Conservation (phyloP, 306 rosid genomes). For the Trichosanthes cucumerina region DNA sequence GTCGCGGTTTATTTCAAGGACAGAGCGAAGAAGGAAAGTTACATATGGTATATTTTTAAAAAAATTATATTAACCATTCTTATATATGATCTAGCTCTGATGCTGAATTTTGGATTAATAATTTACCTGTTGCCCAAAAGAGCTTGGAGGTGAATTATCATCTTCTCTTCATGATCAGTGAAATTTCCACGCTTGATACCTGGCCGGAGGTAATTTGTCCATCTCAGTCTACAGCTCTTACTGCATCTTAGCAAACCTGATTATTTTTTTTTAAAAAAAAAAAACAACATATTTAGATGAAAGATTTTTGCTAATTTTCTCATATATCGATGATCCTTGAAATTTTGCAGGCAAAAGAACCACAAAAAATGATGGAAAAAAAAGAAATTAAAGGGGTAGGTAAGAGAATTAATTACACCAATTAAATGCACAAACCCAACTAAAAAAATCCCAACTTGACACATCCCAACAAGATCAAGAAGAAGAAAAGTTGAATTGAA, state of each 20-base stretch:
- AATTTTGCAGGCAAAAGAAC: too few relatives aligned
- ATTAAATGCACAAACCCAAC: conserved; percentile 11
- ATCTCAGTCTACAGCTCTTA: conserved; percentile 58
- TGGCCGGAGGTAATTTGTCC: conserved; percentile 67
- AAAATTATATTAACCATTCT: too few relatives aligned
- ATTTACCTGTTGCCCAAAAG: conserved; percentile 59
- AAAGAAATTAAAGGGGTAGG: background rate
- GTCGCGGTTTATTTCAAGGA: background rate
- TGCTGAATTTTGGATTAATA: background rate
- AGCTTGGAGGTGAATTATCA: conserved; percentile 64
- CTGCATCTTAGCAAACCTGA: conserved; percentile 65
- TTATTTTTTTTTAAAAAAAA: background rate
- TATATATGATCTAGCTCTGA: too few relatives aligned
- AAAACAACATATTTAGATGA: background rate
- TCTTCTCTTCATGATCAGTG: conserved; percentile 55
- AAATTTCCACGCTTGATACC: conserved; percentile 66
- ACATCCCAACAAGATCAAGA: background rate
- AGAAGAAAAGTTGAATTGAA: background rate
- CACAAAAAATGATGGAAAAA: background rate
- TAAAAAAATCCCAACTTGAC: background rate
- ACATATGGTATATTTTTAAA: too few relatives aligned
- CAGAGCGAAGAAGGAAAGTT: too few relatives aligned
- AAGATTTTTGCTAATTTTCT: background rate
- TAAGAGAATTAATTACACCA: background rate
- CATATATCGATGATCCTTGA: too few relatives aligned